A percentile compares a stretch with the other conserved stretches of the same genome.
Evolutionary conservation across 2,329 filamentous ascomycete species (phyloP).

Genomic region (Boeremia exigua): DNA sequence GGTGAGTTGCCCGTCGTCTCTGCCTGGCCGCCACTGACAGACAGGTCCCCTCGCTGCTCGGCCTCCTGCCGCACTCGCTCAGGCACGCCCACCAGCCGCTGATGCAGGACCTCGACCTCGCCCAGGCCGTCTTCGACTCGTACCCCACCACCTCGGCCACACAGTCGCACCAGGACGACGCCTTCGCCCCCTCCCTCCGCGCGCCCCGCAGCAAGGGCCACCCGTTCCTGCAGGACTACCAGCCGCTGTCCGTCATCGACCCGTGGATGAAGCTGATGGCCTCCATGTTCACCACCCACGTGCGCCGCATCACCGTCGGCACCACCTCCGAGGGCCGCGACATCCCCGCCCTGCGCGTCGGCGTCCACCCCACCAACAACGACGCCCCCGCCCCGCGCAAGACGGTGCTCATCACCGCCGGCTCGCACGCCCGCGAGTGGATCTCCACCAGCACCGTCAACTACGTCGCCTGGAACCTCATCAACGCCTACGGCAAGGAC

Average conservation of each 20-base stretch:
- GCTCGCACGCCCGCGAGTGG: conserved; percentile 95
- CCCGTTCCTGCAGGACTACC: conserved; percentile 91
- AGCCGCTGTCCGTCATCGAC: conserved; percentile 81
- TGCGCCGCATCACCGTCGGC: conserved; percentile 77
- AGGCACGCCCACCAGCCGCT: conserved; percentile 74
- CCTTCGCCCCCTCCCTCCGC: conserved; percentile 34
- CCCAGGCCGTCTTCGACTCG: conserved; percentile 76
- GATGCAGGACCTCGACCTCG: conserved; percentile 73
- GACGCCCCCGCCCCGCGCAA: conserved; percentile 63
- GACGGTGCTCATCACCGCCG: conserved; percentile 82
- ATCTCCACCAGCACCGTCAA: conserved; percentile 91
- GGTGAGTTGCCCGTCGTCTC: conserved; percentile 54
- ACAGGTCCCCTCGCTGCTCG: conserved; percentile 72
- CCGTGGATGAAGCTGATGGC: conserved; percentile 91
- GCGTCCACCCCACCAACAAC: conserved; percentile 62
- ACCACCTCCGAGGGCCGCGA: conserved; percentile 85
- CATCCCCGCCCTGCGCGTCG: conserved; percentile 81
- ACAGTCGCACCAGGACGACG: conserved; percentile 29
- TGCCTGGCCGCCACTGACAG: background rate
- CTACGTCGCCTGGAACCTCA: conserved; percentile 87
- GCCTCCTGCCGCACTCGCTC: conserved; percentile 76
- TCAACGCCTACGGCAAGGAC: conserved; percentile 80
- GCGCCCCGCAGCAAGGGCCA: conserved; percentile 56
- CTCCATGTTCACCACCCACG: conserved; percentile 86
- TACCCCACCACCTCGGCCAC: conserved; percentile 62